Conservation (phyloP, 2,329 filamentous ascomycete genomes). For the Cladosporium sp. region DNA sequence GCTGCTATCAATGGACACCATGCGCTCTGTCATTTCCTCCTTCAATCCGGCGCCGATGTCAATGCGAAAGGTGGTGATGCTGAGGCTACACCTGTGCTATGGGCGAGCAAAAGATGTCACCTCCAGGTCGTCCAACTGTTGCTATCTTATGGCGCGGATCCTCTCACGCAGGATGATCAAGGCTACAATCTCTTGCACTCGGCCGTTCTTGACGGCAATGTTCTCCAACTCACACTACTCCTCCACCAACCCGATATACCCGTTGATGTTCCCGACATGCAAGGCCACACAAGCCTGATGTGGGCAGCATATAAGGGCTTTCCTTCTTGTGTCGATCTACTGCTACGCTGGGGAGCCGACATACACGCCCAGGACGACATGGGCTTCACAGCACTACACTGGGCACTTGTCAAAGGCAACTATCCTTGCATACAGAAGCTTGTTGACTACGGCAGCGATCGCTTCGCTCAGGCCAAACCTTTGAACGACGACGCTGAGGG, state of each 20-base stretch:
- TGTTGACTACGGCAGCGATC: slow-evolving; percentile 90
- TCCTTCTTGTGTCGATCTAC: slow-evolving; percentile 84
- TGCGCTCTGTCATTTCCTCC: slow-evolving; percentile 91
- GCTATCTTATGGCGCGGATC: slow-evolving; percentile 86
- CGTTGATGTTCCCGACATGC: slow-evolving; percentile 83
- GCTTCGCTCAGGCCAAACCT: slow-evolving; percentile 75
- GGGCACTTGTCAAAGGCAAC: slow-evolving; percentile 92
- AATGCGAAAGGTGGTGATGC: slow-evolving; percentile 96
- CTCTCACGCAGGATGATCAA: slow-evolving; percentile 85
- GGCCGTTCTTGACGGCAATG: slow-evolving; percentile 94
- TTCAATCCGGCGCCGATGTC: slow-evolving; percentile 80
- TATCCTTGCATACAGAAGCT: slow-evolving; percentile 87
- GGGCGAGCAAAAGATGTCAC: slow-evolving; percentile 93
- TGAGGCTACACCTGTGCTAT: slow-evolving; percentile 87
- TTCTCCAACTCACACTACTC: slow-evolving; percentile 80
- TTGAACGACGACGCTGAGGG: slow-evolving; percentile 52
- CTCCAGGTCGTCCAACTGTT: slow-evolving; percentile 95
- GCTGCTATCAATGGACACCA: slow-evolving; percentile 98
- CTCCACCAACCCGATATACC: slow-evolving; percentile 86
- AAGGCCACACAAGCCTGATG: slow-evolving; percentile 93
- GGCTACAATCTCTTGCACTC: slow-evolving; percentile 98
- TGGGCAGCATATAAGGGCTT: slow-evolving; percentile 99
- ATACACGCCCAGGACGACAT: slow-evolving; percentile 87
- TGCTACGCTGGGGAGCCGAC: slow-evolving; percentile 90
- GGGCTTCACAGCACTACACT: slow-evolving; percentile 91